Evolutionary conservation across 2,329 filamentous ascomycete species (phyloP).

Genomic region (Penicillium sp.): DNA sequence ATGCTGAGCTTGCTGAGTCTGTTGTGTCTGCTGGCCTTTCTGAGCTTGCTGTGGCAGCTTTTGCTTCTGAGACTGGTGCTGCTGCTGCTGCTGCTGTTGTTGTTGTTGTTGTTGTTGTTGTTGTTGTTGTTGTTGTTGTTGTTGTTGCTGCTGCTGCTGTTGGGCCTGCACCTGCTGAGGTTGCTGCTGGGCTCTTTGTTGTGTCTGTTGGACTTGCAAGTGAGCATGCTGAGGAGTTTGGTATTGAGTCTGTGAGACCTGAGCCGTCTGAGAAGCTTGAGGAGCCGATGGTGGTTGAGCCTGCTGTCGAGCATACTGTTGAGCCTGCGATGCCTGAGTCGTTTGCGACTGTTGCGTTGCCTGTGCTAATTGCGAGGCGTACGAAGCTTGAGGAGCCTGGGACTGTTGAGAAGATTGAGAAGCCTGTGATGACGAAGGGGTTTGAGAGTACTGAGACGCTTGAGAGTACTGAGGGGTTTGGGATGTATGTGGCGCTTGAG

Average conservation of each 20-base stretch:
- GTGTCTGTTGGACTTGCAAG: conserved; percentile 11
- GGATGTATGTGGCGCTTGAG: conserved; percentile 1
- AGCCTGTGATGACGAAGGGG: conserved; percentile 21
- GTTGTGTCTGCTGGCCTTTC: neutral
- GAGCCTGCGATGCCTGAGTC: neutral
- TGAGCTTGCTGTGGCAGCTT: conserved; percentile 17
- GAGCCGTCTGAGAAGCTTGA: neutral
- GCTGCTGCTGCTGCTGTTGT: conserved; percentile 18
- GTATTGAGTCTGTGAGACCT: neutral
- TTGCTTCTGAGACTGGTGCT: conserved; percentile 22
- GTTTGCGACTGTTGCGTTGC: neutral
- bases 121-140: conserved; percentile 20
- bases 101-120: conserved; percentile 17
- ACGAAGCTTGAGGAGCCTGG: neutral
- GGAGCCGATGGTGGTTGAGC: neutral
- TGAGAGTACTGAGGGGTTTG: conserved; percentile 12
- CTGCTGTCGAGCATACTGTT: conserved; percentile 9
- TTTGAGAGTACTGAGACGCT: conserved; percentile 23
- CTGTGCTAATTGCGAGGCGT: conserved; percentile 2
- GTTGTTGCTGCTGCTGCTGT: conserved; percentile 19
- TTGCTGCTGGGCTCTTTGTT: conserved; percentile 3
- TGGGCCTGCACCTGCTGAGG: conserved; percentile 12
- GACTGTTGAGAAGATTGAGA: neutral
- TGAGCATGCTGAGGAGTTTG: neutral
- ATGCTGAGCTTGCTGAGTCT: conserved; percentile 16